phyloP scores from a whole-genome alignment of 1,139 yeast species.

The Scheffersomyces insectosa region DNA sequence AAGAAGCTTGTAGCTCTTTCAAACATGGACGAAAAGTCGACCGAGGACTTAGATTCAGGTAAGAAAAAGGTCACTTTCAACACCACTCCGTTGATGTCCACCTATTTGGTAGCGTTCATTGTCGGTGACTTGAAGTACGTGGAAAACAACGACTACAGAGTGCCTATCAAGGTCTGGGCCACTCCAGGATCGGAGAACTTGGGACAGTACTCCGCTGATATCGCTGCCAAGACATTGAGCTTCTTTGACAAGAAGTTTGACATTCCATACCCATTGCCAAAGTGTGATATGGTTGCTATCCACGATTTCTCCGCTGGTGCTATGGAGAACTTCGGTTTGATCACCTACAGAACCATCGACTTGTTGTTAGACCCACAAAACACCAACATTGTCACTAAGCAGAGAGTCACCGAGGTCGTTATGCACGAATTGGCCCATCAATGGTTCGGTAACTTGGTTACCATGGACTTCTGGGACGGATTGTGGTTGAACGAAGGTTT shows the following conservation, averaged over 20 bases:
- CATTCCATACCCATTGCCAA: slow-evolving; percentile 60
- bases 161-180: slow-evolving; percentile 56
- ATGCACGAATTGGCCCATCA: slow-evolving; percentile 67
- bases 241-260: slow-evolving; percentile 54
- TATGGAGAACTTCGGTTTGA: slow-evolving; percentile 63
- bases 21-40: slow-evolving; percentile 71
- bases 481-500: slow-evolving; percentile 65
- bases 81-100: slow-evolving; percentile 20
- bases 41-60: slow-evolving; percentile 41
- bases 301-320: slow-evolving; percentile 63
- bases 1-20: slow-evolving; percentile 66
- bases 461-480: slow-evolving; percentile 68
- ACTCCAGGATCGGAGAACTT: slow-evolving; percentile 52
- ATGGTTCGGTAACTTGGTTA: slow-evolving; percentile 64
- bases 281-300: slow-evolving; percentile 57
- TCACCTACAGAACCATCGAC: slow-evolving; percentile 56
- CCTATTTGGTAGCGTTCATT: slow-evolving; percentile 29
- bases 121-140: slow-evolving; percentile 36
- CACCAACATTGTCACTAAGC: slow-evolving; percentile 45
- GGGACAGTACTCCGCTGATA: slow-evolving; percentile 51
- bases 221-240: slow-evolving; percentile 53
- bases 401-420: slow-evolving; percentile 59
- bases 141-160: slow-evolving; percentile 27
- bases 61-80: slow-evolving; percentile 52
- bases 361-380: slow-evolving; percentile 48